Percentiles rank a stretch among this genome's conserved stretches.
These are phyloP conservation scores for Colletotrichum cordylinicola DNA, from an alignment of 2,329 filamentous ascomycete species.

Conservation along the genomic window DNA sequence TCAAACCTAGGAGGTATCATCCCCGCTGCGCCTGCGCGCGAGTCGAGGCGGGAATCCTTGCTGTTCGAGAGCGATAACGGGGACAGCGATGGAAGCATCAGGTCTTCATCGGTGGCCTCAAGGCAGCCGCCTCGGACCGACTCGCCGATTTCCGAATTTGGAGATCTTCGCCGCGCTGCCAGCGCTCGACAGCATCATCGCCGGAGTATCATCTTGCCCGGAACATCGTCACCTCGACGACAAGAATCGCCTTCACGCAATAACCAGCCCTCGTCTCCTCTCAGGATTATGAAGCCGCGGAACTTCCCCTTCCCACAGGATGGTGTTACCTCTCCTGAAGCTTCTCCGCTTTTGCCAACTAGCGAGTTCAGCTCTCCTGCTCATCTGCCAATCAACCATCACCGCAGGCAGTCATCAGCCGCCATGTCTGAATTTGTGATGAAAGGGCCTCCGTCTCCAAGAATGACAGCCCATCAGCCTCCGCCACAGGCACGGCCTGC, in stretches of 20 bases:
- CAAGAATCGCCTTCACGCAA: slow-evolving; percentile 87
- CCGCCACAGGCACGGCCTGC: slow-evolving; percentile 86
- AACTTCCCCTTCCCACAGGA: slow-evolving; percentile 65
- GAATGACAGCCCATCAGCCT: slow-evolving; percentile 77
- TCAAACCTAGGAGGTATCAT: slow-evolving; percentile 72
- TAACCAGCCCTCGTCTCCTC: slow-evolving; percentile 79
- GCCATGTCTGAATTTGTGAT: slow-evolving; percentile 74
- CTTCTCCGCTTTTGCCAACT: slow-evolving; percentile 83
- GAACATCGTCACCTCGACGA: slow-evolving; percentile 78
- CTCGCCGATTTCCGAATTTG: slow-evolving; percentile 88
- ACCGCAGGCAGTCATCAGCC: slow-evolving; percentile 90
- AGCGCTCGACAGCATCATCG: slow-evolving; percentile 86
- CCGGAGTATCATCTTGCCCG: slow-evolving; percentile 82
- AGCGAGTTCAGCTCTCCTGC: slow-evolving; percentile 83
- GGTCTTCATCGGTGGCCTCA: slow-evolving; percentile 78
- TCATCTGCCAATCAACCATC: slow-evolving; percentile 66
- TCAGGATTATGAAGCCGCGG: slow-evolving; percentile 85
- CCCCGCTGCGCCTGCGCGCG: slow-evolving; percentile 60
- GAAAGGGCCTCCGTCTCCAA: slow-evolving; percentile 80
- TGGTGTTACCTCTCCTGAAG: slow-evolving; percentile 80
- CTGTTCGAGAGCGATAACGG: slow-evolving; percentile 83
- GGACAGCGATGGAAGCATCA: slow-evolving; percentile 87
- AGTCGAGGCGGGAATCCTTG: slow-evolving; percentile 79
- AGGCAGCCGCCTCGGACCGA: slow-evolving; percentile 75
- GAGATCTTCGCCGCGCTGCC: slow-evolving; percentile 74